Conservation (phyloP, 2,329 filamentous ascomycete species). For the Dactylonectria macrodidyma region DNA sequence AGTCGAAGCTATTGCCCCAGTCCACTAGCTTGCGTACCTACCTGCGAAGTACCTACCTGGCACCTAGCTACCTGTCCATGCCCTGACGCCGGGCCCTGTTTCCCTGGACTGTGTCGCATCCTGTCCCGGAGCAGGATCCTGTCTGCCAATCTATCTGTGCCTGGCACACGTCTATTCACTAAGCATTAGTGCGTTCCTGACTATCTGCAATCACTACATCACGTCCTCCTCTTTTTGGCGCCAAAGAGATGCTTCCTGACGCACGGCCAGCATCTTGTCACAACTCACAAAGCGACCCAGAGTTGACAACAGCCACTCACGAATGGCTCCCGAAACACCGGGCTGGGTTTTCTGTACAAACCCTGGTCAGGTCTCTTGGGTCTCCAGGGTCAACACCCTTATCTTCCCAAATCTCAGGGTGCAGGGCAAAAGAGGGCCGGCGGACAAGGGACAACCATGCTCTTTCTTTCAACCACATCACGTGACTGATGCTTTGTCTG, state of each 20-base stretch:
- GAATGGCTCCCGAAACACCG: slow-evolving; percentile 32
- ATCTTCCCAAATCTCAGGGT: slow-evolving; percentile 29
- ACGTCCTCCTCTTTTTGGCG: not conserved
- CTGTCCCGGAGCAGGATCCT: slow-evolving; percentile 13
- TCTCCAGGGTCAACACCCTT: slow-evolving; percentile 33
- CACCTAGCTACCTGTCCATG: not conserved
- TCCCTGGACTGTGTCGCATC: slow-evolving; percentile 15
- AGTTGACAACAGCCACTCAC: slow-evolving; percentile 1
- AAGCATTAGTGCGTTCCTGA: not conserved
- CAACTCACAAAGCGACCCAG: not conserved
- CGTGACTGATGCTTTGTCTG: slow-evolving; percentile 22
- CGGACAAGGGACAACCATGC: slow-evolving; percentile 41
- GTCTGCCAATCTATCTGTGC: slow-evolving; percentile 10
- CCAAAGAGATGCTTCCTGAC: not conserved
- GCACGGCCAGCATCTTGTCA: slow-evolving; percentile 12
- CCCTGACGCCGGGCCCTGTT: slow-evolving; percentile 23
- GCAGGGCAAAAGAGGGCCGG: not conserved
- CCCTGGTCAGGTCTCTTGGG: slow-evolving; percentile 5
- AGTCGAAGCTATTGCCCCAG: slow-evolving; percentile 21
- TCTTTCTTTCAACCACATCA: slow-evolving; percentile 21
- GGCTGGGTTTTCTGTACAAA: slow-evolving; percentile 26
- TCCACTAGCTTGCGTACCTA: not conserved
- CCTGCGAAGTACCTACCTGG: no score
- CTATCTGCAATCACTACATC: not conserved
- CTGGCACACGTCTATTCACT: not conserved